These are phyloP conservation scores for Jaenimonas drosophilae DNA, from an alignment of 208 protist genomes.

Conservation along the genomic window DNA sequence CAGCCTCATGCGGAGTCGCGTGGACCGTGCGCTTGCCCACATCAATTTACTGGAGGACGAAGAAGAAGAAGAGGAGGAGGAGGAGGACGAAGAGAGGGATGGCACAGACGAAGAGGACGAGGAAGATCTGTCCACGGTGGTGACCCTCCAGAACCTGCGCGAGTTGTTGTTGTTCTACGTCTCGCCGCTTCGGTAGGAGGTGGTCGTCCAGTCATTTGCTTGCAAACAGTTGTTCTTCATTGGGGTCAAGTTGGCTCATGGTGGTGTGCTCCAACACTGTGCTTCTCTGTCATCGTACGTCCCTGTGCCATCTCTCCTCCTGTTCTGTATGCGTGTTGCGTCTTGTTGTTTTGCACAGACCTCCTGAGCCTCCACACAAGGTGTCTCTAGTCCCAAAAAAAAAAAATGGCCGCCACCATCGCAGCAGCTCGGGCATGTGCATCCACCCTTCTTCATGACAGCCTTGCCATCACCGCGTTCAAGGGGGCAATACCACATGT, in stretches of 20 bases:
- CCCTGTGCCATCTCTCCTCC: no score
- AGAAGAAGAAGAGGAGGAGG: conserved; percentile 18
- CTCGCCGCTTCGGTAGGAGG: no score
- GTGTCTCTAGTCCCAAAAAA: no score
- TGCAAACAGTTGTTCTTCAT: no score
- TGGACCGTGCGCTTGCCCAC: conserved; percentile 41
- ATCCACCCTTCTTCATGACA: conserved; percentile 62
- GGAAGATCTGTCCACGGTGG: conserved; percentile 10
- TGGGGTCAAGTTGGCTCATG: no score
- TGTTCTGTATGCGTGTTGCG: no score
- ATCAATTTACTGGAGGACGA: conserved; percentile 20
- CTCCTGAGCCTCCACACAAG: no score
- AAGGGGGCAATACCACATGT: conserved; percentile 66
- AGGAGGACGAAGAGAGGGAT: conserved; percentile 23
- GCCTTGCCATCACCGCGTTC: conserved; percentile 54
- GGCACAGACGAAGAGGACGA: conserved; percentile 24
- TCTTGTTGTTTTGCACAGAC: no score
- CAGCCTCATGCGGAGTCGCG: conserved; percentile 42
- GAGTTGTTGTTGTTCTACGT: conserved; percentile 32
- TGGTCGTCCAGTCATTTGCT: no score
- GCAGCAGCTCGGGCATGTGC: conserved; percentile 46
- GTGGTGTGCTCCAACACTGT: no score
- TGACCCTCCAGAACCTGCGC: conserved; percentile 26
- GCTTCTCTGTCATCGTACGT: no score
- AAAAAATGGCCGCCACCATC: conserved; percentile 38